Conservation (phyloP, 805 yeast species). For the Metschnikowia continentalis region DNA sequence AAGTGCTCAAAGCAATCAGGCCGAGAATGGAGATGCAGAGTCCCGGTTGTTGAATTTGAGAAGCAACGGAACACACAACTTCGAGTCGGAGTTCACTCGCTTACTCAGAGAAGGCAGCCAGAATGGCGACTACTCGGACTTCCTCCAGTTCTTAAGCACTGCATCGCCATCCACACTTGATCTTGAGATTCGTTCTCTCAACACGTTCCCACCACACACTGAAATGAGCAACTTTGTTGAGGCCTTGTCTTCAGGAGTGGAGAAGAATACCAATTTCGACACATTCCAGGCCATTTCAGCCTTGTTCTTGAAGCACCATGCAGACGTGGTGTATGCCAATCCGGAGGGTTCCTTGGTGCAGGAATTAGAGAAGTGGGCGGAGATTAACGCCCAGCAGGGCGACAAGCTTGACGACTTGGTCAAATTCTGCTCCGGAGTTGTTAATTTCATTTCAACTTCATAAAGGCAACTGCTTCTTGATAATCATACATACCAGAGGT, state of each 20-base stretch:
- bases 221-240: conserved; percentile 64
- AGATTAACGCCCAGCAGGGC: conserved; percentile 36
- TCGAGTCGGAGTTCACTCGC: conserved; percentile 73
- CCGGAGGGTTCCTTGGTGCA: conserved; percentile 34
- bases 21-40: conserved; percentile 23
- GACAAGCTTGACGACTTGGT: conserved; percentile 59
- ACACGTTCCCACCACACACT: conserved; percentile 56
- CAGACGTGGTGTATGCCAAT: conserved; percentile 60
- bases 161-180: conserved; percentile 79
- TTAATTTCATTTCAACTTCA: conserved; percentile 45
- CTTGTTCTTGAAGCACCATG: conserved; percentile 72
- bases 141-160: conserved; percentile 51
- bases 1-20: conserved; percentile 8
- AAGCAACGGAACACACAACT: conserved; percentile 38
- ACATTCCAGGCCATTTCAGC: conserved; percentile 76
- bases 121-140: conserved; percentile 38
- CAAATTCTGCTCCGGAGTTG: conserved; percentile 79
- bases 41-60: conserved; percentile 33
- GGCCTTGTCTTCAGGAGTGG: conserved; percentile 62
- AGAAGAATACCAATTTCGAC: conserved; percentile 61
- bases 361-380: conserved; percentile 50
- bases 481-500: neutral
- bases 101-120: conserved; percentile 52
- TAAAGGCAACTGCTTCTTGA: neutral
- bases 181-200: conserved; percentile 79